A percentile compares a stretch with the other conserved stretches of the same genome.
Evolutionary conservation across 257 asterid species (phyloP).

Genomic region (Nicotiana knightiana): DNA sequence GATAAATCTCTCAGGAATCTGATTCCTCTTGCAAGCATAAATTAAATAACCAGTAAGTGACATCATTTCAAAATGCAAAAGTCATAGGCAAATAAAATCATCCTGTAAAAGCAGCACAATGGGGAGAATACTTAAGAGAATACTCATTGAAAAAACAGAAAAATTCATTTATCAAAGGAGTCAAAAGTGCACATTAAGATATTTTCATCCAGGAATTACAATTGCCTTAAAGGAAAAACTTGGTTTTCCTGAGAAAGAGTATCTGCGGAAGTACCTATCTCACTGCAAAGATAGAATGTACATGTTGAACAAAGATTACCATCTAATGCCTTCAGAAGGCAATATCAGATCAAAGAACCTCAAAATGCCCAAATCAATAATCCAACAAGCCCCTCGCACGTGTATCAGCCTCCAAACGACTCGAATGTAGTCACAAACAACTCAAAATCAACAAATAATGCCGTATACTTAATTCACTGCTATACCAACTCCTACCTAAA

Average conservation of each 20-base stretch:
- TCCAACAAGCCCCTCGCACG: too few species aligned
- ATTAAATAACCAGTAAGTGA: neutral
- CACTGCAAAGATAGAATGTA: slow-evolving; percentile 37
- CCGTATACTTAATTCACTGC: slow-evolving; percentile 26
- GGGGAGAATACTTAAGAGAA: neutral
- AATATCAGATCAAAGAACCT: slow-evolving; percentile 29
- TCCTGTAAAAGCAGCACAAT: neutral
- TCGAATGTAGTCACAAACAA: too few species aligned
- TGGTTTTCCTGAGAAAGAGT: slow-evolving; percentile 31
- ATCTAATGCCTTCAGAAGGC: slow-evolving; percentile 16
- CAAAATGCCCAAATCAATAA: too few species aligned
- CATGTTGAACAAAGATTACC: slow-evolving; percentile 33
- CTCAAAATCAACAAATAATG: too few species aligned
- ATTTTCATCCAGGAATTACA: slow-evolving; percentile 21
- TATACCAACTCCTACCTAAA: slow-evolving; percentile 26
- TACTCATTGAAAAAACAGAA: neutral
- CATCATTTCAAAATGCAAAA: neutral
- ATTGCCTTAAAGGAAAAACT: slow-evolving; percentile 18
- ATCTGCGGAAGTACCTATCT: slow-evolving; percentile 31
- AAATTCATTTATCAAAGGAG: slow-evolving; percentile 11
- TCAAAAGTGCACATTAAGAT: slow-evolving; percentile 17
- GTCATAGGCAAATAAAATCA: neutral
- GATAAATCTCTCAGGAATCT: neutral
- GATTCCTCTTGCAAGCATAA: neutral
- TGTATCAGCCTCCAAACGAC: too few species aligned